Base-by-base conservation (phyloP, 2,329 filamentous ascomycete genomes). In the Ascochyta koolunga region DNA sequence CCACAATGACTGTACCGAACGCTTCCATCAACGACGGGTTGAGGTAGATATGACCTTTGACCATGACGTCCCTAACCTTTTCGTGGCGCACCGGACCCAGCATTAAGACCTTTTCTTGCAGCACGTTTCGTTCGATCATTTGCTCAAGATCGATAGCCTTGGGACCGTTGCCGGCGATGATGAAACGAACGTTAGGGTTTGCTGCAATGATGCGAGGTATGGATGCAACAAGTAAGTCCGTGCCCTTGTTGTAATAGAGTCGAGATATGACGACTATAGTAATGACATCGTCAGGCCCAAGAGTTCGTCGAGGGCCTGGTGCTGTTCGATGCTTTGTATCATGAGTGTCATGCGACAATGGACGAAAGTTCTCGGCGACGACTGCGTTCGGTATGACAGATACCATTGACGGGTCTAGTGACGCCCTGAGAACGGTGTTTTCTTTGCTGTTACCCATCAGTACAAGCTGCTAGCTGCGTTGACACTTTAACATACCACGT, bases 191-290 rank as follows among this genome's bases (percentile, higher is more conserved):
- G 71, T 98, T 96, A 0, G 91, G 89, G 71, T 99, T 90, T 13
- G 87, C 86, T 43, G 91, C 89, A 24, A 98, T 84, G 47, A 99
- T 96, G 41, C 93, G 88, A 0, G 95, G 95, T 48, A 99, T 96
- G 4, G 92, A 91, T 10, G 93, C 95, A 21, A 96, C 96, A n/a
- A 99, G 84, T 0, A 99, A 85, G 73, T 99, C 96, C 1, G 91
- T 98, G 55, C 95, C 95, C 74, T 99, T 99, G 77, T 99, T 99
- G 77, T 98, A 98, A 77, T 98, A 99, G 1, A 99, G 86, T 18
- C 95, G 91, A 8, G 93, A 97, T 58, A 99, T 96, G 18, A 99
- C 93, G 1, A 99, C 91, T 54, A 99, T 97, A 7, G 92, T 97
- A 67, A 99, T 93, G 10, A 87, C 89, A 66, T 97, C 93, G 60